phyloP scores from a whole-genome alignment of 2,329 filamentous ascomycete genomes.

The Rhytidhysteron rufulum region DNA sequence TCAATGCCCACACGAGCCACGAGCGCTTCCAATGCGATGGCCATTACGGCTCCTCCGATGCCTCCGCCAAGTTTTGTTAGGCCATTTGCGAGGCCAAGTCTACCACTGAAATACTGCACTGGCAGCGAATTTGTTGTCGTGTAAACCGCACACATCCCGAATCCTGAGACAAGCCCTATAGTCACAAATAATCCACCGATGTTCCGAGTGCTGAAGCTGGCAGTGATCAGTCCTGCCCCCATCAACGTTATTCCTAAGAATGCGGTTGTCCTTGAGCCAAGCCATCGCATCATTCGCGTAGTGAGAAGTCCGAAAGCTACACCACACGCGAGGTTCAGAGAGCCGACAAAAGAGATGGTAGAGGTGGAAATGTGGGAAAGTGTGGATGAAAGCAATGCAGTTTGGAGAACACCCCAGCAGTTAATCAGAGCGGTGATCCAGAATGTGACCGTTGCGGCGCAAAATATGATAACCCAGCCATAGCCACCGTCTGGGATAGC shows the following conservation, averaged over 20 bases:
- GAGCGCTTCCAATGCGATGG: slow-evolving; percentile 21
- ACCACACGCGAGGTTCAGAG: slow-evolving; percentile 48
- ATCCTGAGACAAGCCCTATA: slow-evolving; percentile 45
- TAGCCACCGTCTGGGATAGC: slow-evolving; percentile 52
- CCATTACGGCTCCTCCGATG: slow-evolving; percentile 23
- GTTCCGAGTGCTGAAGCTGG: slow-evolving; percentile 45
- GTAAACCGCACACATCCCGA: slow-evolving; percentile 35
- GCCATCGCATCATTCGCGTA: slow-evolving; percentile 46
- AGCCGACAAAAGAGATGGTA: slow-evolving; percentile 58
- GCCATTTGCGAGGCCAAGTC: slow-evolving; percentile 26
- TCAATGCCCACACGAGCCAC: slow-evolving; percentile 21
- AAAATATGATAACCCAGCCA: slow-evolving; percentile 53
- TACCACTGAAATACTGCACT: slow-evolving; percentile 26
- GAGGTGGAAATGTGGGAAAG: slow-evolving; percentile 44
- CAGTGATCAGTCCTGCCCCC: slow-evolving; percentile 47
- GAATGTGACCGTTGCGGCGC: slow-evolving; percentile 51
- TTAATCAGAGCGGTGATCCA: slow-evolving; percentile 52
- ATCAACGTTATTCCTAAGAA: slow-evolving; percentile 51
- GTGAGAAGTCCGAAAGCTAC: slow-evolving; percentile 52
- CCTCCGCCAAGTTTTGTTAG: slow-evolving; percentile 27
- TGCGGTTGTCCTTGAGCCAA: slow-evolving; percentile 48
- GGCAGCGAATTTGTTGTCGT: slow-evolving; percentile 19
- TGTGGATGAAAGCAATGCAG: slow-evolving; percentile 49
- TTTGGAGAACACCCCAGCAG: slow-evolving; percentile 60
- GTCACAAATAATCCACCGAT: slow-evolving; percentile 48